Evolutionary conservation across 768 basidiomycete species (phyloP).

Genomic region (Lyophyllum decastes): DNA sequence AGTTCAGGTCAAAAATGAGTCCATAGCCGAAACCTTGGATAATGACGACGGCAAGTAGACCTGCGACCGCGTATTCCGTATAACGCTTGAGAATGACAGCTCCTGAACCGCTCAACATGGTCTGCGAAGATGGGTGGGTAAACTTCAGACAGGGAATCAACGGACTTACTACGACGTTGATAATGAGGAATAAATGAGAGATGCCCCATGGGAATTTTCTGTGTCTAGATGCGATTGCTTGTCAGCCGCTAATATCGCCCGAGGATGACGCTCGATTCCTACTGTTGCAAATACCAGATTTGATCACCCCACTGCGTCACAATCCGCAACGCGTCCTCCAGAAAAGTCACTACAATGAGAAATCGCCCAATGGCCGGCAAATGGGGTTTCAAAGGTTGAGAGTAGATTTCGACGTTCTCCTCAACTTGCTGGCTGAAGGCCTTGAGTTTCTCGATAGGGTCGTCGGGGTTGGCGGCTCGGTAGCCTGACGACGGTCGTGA

Average conservation of each 20-base stretch:
- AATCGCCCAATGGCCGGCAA: conserved; percentile 95
- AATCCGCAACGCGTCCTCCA: conserved; percentile 95
- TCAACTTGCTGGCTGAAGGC: conserved; percentile 76
- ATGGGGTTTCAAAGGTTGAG: conserved; percentile 91
- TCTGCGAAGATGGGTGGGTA: conserved; percentile 43
- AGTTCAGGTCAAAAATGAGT: conserved; percentile 98
- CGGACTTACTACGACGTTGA: conserved; percentile 85
- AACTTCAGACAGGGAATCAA: not conserved
- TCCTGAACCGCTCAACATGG: conserved; percentile 84
- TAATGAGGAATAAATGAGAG: conserved; percentile 87
- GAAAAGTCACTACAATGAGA: conserved; percentile 96
- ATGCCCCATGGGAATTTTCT: conserved; percentile 95
- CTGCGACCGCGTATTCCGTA: conserved; percentile 88
- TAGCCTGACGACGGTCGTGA: conserved; percentile 70
- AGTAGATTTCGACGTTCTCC: conserved; percentile 89
- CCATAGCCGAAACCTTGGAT: conserved; percentile 98
- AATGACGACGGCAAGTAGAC: conserved; percentile 88
- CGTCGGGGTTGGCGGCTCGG: conserved; percentile 79
- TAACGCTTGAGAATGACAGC: conserved; percentile 86
- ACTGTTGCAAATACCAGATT: conserved; percentile 98
- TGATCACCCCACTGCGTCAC: conserved; percentile 96
- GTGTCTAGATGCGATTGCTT: conserved; percentile 56
- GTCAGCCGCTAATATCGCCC: conserved; percentile 8
- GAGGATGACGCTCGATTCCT: conserved; percentile 28
- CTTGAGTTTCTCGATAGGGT: conserved; percentile 78